Evolutionary conservation across 305 asterid species (phyloP).

Genomic region (Fraxinus floribunda): DNA sequence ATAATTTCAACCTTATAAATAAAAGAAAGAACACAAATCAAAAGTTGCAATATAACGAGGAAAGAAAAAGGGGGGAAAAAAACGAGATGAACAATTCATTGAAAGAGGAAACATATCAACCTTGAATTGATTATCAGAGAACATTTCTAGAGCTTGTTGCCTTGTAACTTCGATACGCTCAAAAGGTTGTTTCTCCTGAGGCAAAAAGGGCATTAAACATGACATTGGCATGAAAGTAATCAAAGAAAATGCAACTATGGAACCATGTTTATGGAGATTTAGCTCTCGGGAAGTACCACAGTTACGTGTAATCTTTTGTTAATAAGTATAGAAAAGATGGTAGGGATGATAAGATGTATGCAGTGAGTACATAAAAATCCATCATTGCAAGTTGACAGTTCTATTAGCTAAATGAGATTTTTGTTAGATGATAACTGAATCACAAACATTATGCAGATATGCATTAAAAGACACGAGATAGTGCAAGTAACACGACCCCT

Average conservation of each 20-base stretch:
- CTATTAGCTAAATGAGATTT: not conserved
- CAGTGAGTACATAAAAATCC: not conserved
- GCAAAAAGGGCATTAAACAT: conserved; percentile 18
- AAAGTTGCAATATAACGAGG: conserved; percentile 17
- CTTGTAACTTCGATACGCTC: conserved; percentile 90
- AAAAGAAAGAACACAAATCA: conserved; percentile 14
- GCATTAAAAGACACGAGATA: not conserved
- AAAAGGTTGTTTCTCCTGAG: conserved; percentile 87
- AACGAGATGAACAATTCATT: conserved; percentile 1
- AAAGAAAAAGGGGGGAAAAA: not conserved
- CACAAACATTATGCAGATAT: not conserved
- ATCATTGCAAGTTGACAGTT: not conserved
- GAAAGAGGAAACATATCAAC: conserved; percentile 30
- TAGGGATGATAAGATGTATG: not conserved
- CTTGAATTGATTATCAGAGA: conserved; percentile 89
- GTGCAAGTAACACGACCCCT: not conserved
- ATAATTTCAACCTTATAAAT: conserved; percentile 77
- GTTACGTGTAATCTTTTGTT: not conserved
- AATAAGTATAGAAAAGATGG: not conserved
- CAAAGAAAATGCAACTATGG: conserved; percentile 6
- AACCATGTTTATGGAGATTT: not conserved
- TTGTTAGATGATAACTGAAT: not conserved
- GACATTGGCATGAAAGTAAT: not conserved
- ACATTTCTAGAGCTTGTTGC: conserved; percentile 83
- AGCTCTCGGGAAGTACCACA: not conserved